A percentile compares a stretch with the other conserved stretches of the same genome.
phyloP scores from a whole-genome alignment of 164 flowering plant genomes.

The Annona cherimola region DNA sequence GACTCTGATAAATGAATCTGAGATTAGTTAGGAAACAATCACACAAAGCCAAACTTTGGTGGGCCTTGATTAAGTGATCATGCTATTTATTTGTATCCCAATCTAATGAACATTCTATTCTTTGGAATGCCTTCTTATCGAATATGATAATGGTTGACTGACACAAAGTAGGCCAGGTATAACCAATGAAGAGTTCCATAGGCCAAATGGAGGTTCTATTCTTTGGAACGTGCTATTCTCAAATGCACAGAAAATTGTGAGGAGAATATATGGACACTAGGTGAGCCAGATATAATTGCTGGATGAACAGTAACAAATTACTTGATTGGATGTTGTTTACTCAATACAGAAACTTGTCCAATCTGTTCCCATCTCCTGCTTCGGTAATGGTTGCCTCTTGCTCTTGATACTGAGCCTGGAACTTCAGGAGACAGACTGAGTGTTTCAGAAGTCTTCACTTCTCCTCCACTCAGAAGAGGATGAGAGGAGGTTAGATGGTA shows the following conservation, averaged over 20 bases:
- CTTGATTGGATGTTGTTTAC: slow-evolving; percentile 31
- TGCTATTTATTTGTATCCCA: neutral
- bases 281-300: neutral
- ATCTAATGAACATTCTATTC: neutral
- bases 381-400: slow-evolving; percentile 59
- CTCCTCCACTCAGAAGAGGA: slow-evolving; percentile 24
- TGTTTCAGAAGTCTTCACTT: slow-evolving; percentile 16
- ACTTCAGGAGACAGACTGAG: slow-evolving; percentile 44
- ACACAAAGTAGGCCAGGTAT: neutral
- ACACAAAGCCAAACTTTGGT: neutral
- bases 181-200: neutral
- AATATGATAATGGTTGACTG: neutral
- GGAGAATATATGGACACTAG: neutral
- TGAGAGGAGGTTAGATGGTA: slow-evolving; percentile 34
- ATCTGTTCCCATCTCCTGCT: slow-evolving; percentile 33
- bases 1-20: slow-evolving; percentile 12
- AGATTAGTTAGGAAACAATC: neutral
- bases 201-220: neutral
- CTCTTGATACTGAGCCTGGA: slow-evolving; percentile 61
- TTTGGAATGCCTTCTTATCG: neutral
- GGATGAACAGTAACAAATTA: neutral
- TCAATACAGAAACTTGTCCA: slow-evolving; percentile 5
- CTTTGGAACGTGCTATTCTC: neutral
- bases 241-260: neutral
- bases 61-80: too few species aligned